phyloP scores from a whole-genome alignment of 2,329 filamentous ascomycete species.

The Cladosporium colombiae region DNA sequence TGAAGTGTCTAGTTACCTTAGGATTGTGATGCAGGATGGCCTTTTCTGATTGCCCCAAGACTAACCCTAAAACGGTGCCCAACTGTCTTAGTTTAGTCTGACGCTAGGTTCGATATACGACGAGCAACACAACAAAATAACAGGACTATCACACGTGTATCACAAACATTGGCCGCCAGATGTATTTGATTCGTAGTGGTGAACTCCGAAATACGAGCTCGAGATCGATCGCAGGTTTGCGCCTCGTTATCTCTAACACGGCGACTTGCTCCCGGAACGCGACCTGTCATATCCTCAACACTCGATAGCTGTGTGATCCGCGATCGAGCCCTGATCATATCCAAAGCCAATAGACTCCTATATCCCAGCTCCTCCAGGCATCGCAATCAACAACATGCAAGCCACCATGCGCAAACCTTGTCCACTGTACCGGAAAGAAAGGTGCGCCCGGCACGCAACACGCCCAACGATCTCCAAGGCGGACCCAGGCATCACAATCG shows the following conservation, averaged over 20 bases:
- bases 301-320: neutral
- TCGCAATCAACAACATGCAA: neutral
- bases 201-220: neutral
- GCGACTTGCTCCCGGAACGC: neutral
- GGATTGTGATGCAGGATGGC: too few relatives aligned
- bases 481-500: neutral
- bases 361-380: neutral
- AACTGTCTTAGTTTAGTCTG: neutral
- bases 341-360: neutral
- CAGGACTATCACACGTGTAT: neutral
- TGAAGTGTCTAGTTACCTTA: neutral
- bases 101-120: neutral
- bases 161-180: neutral
- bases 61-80: neutral
- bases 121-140: neutral
- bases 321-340: neutral
- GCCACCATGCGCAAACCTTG: neutral
- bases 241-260: neutral
- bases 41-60: neutral
- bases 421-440: neutral
- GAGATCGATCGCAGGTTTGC: neutral
- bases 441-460: neutral
- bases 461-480: neutral
- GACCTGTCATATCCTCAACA: neutral
- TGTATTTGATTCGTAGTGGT: neutral